Conservation (phyloP, 2,329 filamentous ascomycete genomes). For the Stemphylium lycopersici region DNA sequence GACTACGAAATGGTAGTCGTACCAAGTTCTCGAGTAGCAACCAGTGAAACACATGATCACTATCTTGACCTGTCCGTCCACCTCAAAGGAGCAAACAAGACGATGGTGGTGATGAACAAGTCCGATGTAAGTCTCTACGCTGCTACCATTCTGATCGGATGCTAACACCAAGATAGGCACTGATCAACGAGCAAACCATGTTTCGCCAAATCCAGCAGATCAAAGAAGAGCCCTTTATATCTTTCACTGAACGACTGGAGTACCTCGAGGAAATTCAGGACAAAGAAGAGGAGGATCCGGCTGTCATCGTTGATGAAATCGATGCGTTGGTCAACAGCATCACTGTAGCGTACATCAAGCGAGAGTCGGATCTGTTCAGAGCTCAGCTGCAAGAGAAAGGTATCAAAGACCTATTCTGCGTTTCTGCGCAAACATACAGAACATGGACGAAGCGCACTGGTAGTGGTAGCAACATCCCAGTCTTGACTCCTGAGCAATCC, state of each 20-base stretch:
- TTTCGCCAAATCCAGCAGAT: background rate
- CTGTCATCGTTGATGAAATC: background rate
- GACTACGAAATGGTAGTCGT: slow-evolving; percentile 22
- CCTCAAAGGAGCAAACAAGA: slow-evolving; percentile 12
- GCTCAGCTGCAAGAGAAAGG: slow-evolving; percentile 3
- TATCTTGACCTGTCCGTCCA: slow-evolving; percentile 15
- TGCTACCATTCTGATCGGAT: background rate
- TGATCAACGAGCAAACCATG: slow-evolving; percentile 1
- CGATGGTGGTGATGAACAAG: slow-evolving; percentile 17
- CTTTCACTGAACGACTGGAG: background rate
- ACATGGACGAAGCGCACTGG: too few species aligned
- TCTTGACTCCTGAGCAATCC: background rate
- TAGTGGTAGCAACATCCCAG: too few species aligned
- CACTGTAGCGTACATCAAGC: slow-evolving; percentile 4
- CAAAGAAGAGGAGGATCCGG: background rate
- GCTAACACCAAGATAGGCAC: background rate
- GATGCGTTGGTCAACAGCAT: slow-evolving; percentile 1
- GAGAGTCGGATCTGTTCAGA: background rate
- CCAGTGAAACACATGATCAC: slow-evolving; percentile 1
- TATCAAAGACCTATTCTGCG: background rate
- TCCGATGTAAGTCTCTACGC: slow-evolving; percentile 14
- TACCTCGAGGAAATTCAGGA: background rate
- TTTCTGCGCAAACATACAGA: too few species aligned
- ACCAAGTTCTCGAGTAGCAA: slow-evolving; percentile 1
- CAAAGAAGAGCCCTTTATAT: slow-evolving; percentile 5